Base-by-base conservation (phyloP, 2,329 filamentous ascomycete species). In the Diaporthe ilicicola region DNA sequence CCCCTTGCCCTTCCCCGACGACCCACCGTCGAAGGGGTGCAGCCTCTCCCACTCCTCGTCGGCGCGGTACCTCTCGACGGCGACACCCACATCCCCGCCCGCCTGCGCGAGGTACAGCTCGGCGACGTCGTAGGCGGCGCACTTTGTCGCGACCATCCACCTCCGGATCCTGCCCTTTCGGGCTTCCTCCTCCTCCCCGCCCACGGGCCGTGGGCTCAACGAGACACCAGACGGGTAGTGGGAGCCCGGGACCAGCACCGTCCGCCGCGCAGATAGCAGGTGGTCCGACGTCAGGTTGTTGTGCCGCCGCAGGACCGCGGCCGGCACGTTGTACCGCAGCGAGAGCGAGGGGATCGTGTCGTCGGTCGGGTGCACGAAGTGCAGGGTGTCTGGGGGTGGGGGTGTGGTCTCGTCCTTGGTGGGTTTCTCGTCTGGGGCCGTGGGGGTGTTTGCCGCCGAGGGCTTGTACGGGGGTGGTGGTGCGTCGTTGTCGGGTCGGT, bases 111-210 rank as follows among this genome's bases (percentile, higher is more conserved):
- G 85, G 79, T 96, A 96, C 24, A 95, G 79, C 34, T 93, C 79
- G 1, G 93, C 93, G 64, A 94, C 84, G 77, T 94, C 91, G 82
- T 91, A 95, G 84, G 95, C 92, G 29, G 88, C 84, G 34, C 93
- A 91, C 78, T 95, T 95, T 81, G 91, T 93, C 1, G 87, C 86
- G 2, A 94, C 90, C 93, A 95, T 95, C 85, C 92, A 95, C 73
- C 92, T 88, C 51, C 93, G 86, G 42, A 95, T 86, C 77, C 91
- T 91, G 22, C 83, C 86, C 81, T 93, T 95, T 73, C 90, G 87
- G 62, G 87, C 83, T 81, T 93, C 91, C 76, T 94, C 93, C 55
- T 92, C 91, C 77, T 94, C 92, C 59, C 91, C 90, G 67, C 93
- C 92, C n/a, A 93, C 76, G 0, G 93, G 93, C 34, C 87, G 84